Evolutionary conservation across 2,329 filamentous ascomycete genomes (phyloP), one percentile per base, ranked within the genome.

Genomic region (Teratosphaeriaceae sp.): DNA sequence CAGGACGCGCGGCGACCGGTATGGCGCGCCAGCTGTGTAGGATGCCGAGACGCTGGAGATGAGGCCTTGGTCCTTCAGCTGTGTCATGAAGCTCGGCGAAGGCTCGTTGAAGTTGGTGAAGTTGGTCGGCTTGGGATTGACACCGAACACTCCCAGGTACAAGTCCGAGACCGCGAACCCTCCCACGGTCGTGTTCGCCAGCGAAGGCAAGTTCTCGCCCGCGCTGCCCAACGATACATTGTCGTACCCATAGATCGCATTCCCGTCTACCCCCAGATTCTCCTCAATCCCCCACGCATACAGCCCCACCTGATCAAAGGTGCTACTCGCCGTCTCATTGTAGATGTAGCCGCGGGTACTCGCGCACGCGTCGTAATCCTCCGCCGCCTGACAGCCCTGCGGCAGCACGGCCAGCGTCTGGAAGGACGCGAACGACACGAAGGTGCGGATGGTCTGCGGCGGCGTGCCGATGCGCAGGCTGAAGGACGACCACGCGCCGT

Each of bases 31-130:
- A 30, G 84, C 84, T 3, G 84, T 88, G 60, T 82, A 88, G 40
- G 81, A 83, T 58, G 84, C 88, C 31, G 81, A 85, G 48, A 85
- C 72, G 59, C 84, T 87, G 1, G 83, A 80, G 37, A 88, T 84
- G 44, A 65, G 67, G 7, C 75, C 75, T 44, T 74, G 70, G 9
- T 72, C 63, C 56, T 80, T 74, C 33, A 84, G 75, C 40, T 55
- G 50, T 1, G 62, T 63, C 58, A 73, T 65, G 49, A 65, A 83
- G 65, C 56, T 80, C 63, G 51, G 75, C 65, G 56, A 81, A 56
- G 44, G 76, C 64, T 54, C 75, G 67, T 52, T 75, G 64, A 59
- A 74, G 67, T 44, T 74, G 59, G 56, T 66, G 53, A 73, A 72
- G 50, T 75, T 75, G 15, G 70, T 71, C 1, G 70, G 63, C 49